Conservation (phyloP, 2,329 filamentous ascomycete species). For the Fusarium sp. region DNA sequence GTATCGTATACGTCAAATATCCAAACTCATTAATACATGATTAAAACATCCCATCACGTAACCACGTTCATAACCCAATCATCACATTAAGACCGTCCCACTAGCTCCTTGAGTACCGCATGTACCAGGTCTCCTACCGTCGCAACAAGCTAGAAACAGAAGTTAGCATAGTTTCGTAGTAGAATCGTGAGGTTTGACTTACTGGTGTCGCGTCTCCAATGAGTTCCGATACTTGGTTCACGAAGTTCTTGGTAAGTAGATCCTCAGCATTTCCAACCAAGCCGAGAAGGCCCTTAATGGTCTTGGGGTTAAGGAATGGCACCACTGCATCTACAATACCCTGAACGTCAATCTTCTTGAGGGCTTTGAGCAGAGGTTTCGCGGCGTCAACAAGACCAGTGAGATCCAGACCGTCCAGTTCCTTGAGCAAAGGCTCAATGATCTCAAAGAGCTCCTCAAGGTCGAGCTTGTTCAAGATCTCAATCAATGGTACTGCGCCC, state of each 20-base stretch:
- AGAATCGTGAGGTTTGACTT: neutral
- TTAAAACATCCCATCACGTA: neutral
- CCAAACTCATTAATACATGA: conserved; percentile 5
- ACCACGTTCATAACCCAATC: neutral
- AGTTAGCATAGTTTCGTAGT: neutral
- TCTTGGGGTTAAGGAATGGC: conserved; percentile 55
- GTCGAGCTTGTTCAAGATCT: conserved; percentile 49
- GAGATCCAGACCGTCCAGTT: conserved; percentile 49
- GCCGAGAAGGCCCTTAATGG: conserved; percentile 47
- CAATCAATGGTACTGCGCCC: conserved; percentile 51
- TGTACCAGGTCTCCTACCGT: conserved; percentile 48
- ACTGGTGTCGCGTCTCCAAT: conserved; percentile 46
- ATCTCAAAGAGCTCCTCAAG: conserved; percentile 49
- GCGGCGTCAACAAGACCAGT: conserved; percentile 47
- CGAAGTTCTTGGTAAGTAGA: conserved; percentile 52
- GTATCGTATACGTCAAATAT: conserved; percentile 6
- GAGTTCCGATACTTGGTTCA: conserved; percentile 54
- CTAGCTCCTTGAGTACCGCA: conserved; percentile 45
- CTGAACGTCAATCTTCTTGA: conserved; percentile 52
- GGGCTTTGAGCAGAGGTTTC: conserved; percentile 49
- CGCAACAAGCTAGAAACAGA: conserved; percentile 43
- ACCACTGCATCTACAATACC: conserved; percentile 49
- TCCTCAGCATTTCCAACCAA: conserved; percentile 49
- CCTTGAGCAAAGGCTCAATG: conserved; percentile 49
- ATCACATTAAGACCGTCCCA: conserved; percentile 31